A percentile compares a stretch with the other conserved stretches of the same genome.
Conservation (phyloP, 768 basidiomycete species). For the Dendrothele bispora region DNA sequence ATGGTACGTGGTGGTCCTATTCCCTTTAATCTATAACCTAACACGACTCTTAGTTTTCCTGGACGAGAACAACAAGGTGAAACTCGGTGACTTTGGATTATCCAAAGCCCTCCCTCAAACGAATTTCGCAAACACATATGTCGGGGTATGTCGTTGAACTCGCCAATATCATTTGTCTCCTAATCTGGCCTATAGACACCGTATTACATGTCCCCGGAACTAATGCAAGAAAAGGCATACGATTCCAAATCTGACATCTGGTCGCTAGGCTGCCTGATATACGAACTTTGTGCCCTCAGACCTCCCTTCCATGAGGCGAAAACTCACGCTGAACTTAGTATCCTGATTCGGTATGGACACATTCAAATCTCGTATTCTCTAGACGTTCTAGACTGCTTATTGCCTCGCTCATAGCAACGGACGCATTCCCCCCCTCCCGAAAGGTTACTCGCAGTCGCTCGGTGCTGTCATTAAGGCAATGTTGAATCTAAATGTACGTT, state of each 20-base stretch:
- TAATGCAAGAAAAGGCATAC: constrained; percentile 96
- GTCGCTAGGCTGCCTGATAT: constrained; percentile 96
- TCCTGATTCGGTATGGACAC: constrained; percentile 68
- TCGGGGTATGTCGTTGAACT: constrained; percentile 66
- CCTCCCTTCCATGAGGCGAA: constrained; percentile 94
- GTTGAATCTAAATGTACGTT: constrained; percentile 75
- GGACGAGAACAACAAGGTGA: constrained; percentile 80
- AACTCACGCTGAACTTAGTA: constrained; percentile 83
- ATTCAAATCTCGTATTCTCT: background rate
- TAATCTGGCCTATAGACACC: constrained; percentile 65
- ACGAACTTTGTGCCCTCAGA: constrained; percentile 91
- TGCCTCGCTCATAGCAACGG: constrained; percentile 55
- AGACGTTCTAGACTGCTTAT: background rate
- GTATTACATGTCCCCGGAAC: constrained; percentile 99
- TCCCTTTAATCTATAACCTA: background rate
- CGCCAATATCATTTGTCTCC: background rate
- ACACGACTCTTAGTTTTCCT: constrained; percentile 76
- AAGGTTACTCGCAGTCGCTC: constrained; percentile 75
- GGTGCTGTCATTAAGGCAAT: constrained; percentile 81
- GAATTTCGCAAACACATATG: constrained; percentile 93
- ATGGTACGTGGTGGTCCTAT: constrained; percentile 55
- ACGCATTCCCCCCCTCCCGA: constrained; percentile 87
- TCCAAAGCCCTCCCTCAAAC: constrained; percentile 89
- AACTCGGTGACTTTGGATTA: constrained; percentile 96
- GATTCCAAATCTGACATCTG: constrained; percentile 99